Conservation (phyloP, 129 eudicot species). For the Lactuca saligna region DNA sequence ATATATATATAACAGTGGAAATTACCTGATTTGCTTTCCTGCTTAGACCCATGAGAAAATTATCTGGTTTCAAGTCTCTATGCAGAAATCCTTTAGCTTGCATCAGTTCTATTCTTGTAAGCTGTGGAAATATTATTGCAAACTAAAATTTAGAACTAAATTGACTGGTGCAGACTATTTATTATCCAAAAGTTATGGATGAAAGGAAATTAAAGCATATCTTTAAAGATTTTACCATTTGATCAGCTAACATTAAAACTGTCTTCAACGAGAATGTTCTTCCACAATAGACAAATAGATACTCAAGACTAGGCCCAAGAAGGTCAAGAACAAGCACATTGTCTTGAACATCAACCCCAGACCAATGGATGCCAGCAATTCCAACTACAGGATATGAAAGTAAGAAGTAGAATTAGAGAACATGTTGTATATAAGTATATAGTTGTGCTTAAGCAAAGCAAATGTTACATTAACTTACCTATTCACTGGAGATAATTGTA, state of each 20-base stretch:
- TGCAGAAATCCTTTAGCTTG: constrained; percentile 75
- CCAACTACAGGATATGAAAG: constrained; percentile 36
- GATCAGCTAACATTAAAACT: constrained; percentile 85
- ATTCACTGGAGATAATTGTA: constrained; percentile 49
- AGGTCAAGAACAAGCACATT: constrained; percentile 52
- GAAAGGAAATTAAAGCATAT: not conserved
- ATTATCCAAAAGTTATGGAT: not conserved
- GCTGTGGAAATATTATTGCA: constrained; percentile 31
- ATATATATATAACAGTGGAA: not conserved
- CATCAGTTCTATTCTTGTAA: constrained; percentile 58
- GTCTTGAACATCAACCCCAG: constrained; percentile 54
- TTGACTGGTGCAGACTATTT: constrained; percentile 2
- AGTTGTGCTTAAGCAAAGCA: constrained; percentile 3
- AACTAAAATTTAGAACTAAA: not conserved
- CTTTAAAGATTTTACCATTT: constrained; percentile 43
- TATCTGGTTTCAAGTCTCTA: constrained; percentile 78
- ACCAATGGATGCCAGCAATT: constrained; percentile 50
- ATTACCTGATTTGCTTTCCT: constrained; percentile 81
- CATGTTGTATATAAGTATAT: not conserved
- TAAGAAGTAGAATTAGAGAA: not conserved
- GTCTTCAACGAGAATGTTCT: constrained; percentile 55
- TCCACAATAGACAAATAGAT: constrained; percentile 49
- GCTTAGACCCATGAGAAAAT: constrained; percentile 77
- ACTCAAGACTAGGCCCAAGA: constrained; percentile 65
- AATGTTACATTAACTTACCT: constrained; percentile 33